phyloP scores from a whole-genome alignment of 2,329 filamentous ascomycete species.

The Oidium heveae region DNA sequence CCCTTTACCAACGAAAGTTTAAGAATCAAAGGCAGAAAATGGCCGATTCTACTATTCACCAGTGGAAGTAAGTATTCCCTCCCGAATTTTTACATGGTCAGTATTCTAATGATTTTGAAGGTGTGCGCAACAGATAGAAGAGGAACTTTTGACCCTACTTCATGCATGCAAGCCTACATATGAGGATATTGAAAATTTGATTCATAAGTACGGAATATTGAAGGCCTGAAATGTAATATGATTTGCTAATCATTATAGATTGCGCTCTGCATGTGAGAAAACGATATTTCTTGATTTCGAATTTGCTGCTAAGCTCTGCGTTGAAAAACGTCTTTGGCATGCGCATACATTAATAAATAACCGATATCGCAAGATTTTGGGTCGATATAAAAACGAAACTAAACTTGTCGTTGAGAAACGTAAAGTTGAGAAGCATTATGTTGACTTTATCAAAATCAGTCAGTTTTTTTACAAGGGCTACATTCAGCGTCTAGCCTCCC shows the following conservation, averaged over 20 bases:
- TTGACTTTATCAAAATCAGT: constrained; percentile 64
- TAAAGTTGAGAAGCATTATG: constrained; percentile 60
- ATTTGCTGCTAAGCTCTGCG: constrained; percentile 33
- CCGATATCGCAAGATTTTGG: constrained; percentile 47
- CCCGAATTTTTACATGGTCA: neutral
- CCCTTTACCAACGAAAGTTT: too few relatives aligned
- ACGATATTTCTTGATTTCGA: constrained; percentile 49
- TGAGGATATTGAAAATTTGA: constrained; percentile 19
- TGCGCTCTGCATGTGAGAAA: constrained; percentile 35
- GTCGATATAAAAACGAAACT: constrained; percentile 21
- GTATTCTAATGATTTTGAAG: constrained; percentile 9
- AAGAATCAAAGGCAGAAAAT: constrained; percentile 3
- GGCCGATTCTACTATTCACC: constrained; percentile 18
- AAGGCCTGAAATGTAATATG: neutral
- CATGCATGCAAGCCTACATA: constrained; percentile 20
- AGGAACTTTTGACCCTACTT: constrained; percentile 21
- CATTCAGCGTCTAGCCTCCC: constrained; percentile 47
- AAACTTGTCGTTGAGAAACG: constrained; percentile 37
- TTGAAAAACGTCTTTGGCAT: constrained; percentile 54
- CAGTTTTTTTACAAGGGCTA: constrained; percentile 75
- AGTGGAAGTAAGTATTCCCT: constrained; percentile 22
- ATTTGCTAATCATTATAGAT: constrained; percentile 8
- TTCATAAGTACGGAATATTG: constrained; percentile 12
- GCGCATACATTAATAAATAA: constrained; percentile 54
- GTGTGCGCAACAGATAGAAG: constrained; percentile 21